Evolutionary conservation across 73 alveolate species (phyloP), one percentile per base, ranked within the genome.

Genomic region (Breviolum minutum): DNA sequence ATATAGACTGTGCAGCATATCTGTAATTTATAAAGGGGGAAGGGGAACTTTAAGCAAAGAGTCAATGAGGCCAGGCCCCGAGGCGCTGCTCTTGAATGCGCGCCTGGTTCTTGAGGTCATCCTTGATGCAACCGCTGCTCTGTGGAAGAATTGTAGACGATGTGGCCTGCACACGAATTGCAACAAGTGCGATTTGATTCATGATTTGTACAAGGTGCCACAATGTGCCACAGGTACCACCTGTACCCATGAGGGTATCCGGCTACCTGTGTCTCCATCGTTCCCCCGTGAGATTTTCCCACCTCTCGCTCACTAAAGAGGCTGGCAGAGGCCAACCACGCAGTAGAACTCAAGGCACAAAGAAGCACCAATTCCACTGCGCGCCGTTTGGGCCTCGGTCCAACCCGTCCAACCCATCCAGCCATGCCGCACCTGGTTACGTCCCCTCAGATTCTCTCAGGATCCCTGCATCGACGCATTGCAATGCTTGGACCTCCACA

Each of bases 51-150:
- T 8, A 20, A 30, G 81, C 13, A 20, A 13, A 71, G 81, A 2
- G 81, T 11, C 81, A 71, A 29, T 22, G 54, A 40, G 54, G 54
- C 54, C 5, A 3, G 54, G 54, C 5, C 0, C 5, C 54, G n/a
- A 40, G 54, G 54, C 2, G 2, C 79, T 24, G 79, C 79, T 69
- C 27, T 32, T 54, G 30, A 27, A 22, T n/a, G 61, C 48, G 82
- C 68, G 86, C 96, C 96, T 89, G 96, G 29, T 89, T 89, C 77
- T 73, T 89, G 61, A 68, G 82, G 17, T 68, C 96, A 29, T 89
- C 96, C 40, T 89, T 89, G 69, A 89, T 89, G 30, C 96, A 89
- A 5, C 96, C 96, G 29, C 82, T 89, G 86, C 96, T 89, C 30
- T 89, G 96, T 11, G 85, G 85, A 60, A 89, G 68, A 8, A 89